These are phyloP conservation scores for Cyclostephanos invisitatus DNA, from an alignment of 108 stramenopile genomes.

Conservation along the genomic window DNA sequence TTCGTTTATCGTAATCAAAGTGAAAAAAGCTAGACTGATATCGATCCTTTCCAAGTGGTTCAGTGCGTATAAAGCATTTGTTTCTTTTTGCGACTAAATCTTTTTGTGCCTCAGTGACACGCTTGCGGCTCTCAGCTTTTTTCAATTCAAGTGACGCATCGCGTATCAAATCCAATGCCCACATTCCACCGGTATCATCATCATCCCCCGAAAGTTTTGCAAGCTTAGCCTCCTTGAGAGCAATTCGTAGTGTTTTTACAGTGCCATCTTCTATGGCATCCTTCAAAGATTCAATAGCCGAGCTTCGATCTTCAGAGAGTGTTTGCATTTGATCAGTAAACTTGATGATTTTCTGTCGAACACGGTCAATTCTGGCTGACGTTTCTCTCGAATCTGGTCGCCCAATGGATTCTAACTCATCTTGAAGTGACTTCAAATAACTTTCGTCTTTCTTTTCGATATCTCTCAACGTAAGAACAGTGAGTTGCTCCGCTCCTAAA, in stretches of 20 bases:
- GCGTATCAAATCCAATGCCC: slow-evolving; percentile 76
- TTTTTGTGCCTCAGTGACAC: slow-evolving; percentile 83
- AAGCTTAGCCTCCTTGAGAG: slow-evolving; percentile 74
- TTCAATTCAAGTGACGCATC: slow-evolving; percentile 85
- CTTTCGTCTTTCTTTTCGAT: slow-evolving; percentile 63
- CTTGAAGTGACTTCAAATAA: slow-evolving; percentile 59
- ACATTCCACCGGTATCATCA: slow-evolving; percentile 73
- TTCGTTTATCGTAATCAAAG: slow-evolving; percentile 73
- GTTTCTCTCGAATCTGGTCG: slow-evolving; percentile 58
- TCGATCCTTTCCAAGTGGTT: slow-evolving; percentile 73
- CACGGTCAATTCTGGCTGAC: slow-evolving; percentile 64
- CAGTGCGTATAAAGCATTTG: slow-evolving; percentile 83
- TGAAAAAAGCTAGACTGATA: slow-evolving; percentile 73
- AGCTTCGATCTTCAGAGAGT: slow-evolving; percentile 53
- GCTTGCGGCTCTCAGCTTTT: slow-evolving; percentile 73
- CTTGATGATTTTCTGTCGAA: slow-evolving; percentile 64
- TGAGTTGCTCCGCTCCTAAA: slow-evolving; percentile 69
- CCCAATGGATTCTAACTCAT: slow-evolving; percentile 60
- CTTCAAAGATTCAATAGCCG: slow-evolving; percentile 63
- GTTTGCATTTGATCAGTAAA: slow-evolving; percentile 43
- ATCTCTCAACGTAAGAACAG: slow-evolving; percentile 73
- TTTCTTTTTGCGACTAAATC: slow-evolving; percentile 82
- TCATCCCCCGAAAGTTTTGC: slow-evolving; percentile 73
- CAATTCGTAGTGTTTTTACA: slow-evolving; percentile 75
- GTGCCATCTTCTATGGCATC: slow-evolving; percentile 90